Evolutionary conservation across 106 monocot species (phyloP), one percentile per base, ranked within the genome.

Genomic region (Platanthera zijinensis): DNA sequence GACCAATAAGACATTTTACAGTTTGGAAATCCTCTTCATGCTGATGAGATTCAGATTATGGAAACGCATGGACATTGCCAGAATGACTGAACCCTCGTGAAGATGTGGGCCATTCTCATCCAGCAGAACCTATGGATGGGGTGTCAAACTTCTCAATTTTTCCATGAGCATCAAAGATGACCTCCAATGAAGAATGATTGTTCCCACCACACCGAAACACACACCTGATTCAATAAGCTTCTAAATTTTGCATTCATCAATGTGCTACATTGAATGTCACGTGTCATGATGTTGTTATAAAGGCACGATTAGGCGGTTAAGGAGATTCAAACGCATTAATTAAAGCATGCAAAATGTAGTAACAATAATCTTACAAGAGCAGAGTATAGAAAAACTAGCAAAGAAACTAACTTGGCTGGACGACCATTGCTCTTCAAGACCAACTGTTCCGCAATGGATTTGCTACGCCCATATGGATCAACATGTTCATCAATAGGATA

Each of bases 371-470:
- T 72, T 22, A 19, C 22, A 51, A 72, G 19, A 72, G 48, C 2
- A 8, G 12, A 48, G 13, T 49, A 72, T 51, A 50, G 51, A 1
- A 9, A 21, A 21, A 19, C 17, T 3, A 75, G 50, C 5, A 52
- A 57, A 19, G n/a, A 78, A 77, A 72, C 82, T 87, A 72, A 92
- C 95, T 89, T 95, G 45, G 89, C 82, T 52, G 77, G 86, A 10
- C 94, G 85, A 10, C 89, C 92, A 86, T 94, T 99, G 72, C 85
- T 86, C 82, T 90, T 99, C 69, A 99, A 84, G 73, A 99, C 92
- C 47, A 99, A 79, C 77, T 99, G 99, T 79, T 99, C 99, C 10
- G 94, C 94, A 78, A 90, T 71, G 18, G 94, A 94, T 76, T 94
- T 99, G 69, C 89, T 94, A 7, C 92, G 92, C 0, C 94, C 94